Base-by-base conservation (phyloP, 176 grass and related monocot species). In the Saccharum officinarum region DNA sequence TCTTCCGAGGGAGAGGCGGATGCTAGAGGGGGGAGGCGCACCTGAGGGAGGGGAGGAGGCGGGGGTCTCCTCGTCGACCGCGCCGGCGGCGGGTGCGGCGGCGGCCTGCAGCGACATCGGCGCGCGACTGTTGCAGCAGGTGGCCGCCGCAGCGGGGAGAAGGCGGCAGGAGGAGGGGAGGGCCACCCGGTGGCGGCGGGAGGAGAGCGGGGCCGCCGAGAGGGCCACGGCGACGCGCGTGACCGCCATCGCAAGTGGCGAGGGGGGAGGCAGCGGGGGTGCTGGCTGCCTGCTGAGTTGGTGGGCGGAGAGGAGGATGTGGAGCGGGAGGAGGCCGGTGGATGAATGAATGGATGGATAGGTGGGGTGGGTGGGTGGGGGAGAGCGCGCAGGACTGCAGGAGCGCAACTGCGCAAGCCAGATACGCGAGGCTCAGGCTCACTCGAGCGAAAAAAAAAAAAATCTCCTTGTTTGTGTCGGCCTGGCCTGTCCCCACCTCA, bases 181-280 rank as follows among this genome's bases (percentile, higher is more conserved):
- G 33, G 47, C 44, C 7, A 7, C 42, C 25, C 70, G 22, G 71
- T 72, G 81, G 85, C 33, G 66, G 77, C 15, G 67, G 25, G 88
- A 78, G 67, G 91, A 90, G 3, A 73, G 85, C 57, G 91, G 88
- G 37, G 81, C 66, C 30, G 41, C 46, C 28, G 78, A 73, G 59
- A 79, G 45, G 25, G 91, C 81, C 88, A 90, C 88, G 50, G 87
- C 82, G 76, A 90, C 68, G 71, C 85, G 88, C 81, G 85, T 87
- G 77, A 90, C 85, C 66, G 85, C 88, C 91, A 93, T 93, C 73
- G 81, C 52, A 45, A 65, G 78, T 30, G 38, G 36, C 49, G 10
- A 10, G 16, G 45, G 7, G 45, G 10, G 49, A 30, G 22, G 16
- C 63, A 16, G 66, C 5, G 33, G 12, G 77, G 69, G 40, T 26